Conservation (phyloP, 148 eudicot species). For the Fagopyrum homotropicum region DNA sequence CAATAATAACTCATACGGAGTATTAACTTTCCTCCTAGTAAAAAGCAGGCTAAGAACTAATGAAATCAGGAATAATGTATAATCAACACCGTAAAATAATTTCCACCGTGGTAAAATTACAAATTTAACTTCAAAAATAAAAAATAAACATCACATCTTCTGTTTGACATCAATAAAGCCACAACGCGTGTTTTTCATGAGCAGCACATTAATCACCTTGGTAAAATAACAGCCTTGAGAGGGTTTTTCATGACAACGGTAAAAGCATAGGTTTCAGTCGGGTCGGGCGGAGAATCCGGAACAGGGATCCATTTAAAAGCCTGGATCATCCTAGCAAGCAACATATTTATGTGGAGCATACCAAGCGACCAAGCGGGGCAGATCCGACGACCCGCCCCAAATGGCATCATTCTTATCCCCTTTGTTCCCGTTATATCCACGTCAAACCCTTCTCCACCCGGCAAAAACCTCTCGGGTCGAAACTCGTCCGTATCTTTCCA, state of each 20-base stretch:
- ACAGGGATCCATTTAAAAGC: constrained; percentile 69
- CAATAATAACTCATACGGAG: too few relatives aligned
- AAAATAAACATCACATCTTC: neutral
- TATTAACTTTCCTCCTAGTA: too few relatives aligned
- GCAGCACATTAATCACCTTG: constrained; percentile 24
- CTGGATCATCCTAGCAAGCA: constrained; percentile 87
- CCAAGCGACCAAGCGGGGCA: constrained; percentile 91
- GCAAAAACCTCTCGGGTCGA: constrained; percentile 67
- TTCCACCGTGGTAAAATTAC: constrained; percentile 44
- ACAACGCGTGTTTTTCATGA: neutral
- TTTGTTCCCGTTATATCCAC: constrained; percentile 77
- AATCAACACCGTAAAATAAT: neutral
- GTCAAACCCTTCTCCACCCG: constrained; percentile 63
- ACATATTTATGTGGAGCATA: constrained; percentile 45
- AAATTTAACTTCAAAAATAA: constrained; percentile 31
- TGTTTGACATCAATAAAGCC: neutral
- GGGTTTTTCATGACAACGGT: constrained; percentile 89
- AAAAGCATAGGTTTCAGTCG: constrained; percentile 91
- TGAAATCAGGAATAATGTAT: neutral
- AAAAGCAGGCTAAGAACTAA: neutral
- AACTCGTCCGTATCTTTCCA: constrained; percentile 70
- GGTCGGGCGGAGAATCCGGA: constrained; percentile 72
- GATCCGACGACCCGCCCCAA: constrained; percentile 86
- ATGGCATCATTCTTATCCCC: constrained; percentile 72
- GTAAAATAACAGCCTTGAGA: constrained; percentile 65